phyloP scores from a whole-genome alignment of 2,329 filamentous ascomycete genomes.

The Clarireedia hainanense region DNA sequence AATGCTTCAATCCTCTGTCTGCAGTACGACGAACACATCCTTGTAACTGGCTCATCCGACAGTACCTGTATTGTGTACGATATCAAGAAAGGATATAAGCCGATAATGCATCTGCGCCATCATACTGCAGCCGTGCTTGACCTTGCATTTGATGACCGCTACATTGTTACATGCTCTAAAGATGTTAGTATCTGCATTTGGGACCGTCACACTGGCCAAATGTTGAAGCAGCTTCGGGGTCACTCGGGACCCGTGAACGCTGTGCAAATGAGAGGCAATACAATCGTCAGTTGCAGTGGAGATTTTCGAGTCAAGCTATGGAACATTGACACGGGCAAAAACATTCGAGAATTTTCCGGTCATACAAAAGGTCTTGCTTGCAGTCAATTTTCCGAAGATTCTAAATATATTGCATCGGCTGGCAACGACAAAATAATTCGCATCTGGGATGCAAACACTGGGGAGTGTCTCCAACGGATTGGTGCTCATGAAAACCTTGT shows the following conservation, averaged over 20 bases:
- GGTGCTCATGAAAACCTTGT: conserved; percentile 80
- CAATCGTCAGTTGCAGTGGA: conserved; percentile 86
- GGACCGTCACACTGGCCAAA: conserved; percentile 71
- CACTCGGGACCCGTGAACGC: conserved; percentile 93
- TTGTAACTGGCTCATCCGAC: conserved; percentile 93
- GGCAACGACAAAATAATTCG: conserved; percentile 95
- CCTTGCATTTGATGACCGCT: conserved; percentile 81
- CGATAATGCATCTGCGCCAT: conserved; percentile 67
- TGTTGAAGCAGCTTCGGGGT: conserved; percentile 73
- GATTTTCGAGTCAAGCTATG: conserved; percentile 92
- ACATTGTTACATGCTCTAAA: conserved; percentile 96
- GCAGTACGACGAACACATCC: conserved; percentile 86
- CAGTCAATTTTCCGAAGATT: conserved; percentile 92
- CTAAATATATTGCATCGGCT: conserved; percentile 85
- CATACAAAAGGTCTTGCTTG: conserved; percentile 93
- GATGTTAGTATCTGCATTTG: conserved; percentile 91
- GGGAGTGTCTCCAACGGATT: conserved; percentile 73
- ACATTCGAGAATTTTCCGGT: conserved; percentile 81
- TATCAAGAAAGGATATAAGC: conserved; percentile 68
- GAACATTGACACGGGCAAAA: conserved; percentile 84
- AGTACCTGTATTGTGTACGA: conserved; percentile 87
- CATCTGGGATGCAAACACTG: conserved; percentile 90
- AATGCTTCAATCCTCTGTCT: conserved; percentile 90
- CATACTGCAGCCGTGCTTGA: conserved; percentile 89
- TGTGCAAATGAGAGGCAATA: conserved; percentile 87